Percentiles rank a stretch among this genome's conserved stretches.
Conservation (phyloP, 2,329 filamentous ascomycete genomes). For the Cyphellophora attinorum region DNA sequence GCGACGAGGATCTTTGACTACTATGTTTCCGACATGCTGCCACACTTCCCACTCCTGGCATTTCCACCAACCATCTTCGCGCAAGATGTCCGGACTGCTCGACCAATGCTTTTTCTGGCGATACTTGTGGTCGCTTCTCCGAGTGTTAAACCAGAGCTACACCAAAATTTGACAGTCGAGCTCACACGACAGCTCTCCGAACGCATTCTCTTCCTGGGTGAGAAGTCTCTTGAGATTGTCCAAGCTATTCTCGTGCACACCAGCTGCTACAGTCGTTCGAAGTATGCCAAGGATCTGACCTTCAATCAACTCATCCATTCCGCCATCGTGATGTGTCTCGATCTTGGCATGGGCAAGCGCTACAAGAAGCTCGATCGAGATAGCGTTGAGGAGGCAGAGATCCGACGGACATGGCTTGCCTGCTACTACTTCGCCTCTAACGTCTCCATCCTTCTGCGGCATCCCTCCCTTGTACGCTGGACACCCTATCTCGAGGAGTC, state of each 20-base stretch:
- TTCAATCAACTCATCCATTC: conserved; percentile 81
- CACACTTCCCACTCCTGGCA: conserved; percentile 48
- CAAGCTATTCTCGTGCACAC: conserved; percentile 65
- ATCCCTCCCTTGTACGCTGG: conserved; percentile 50
- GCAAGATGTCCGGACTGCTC: conserved; percentile 43
- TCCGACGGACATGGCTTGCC: conserved; percentile 48
- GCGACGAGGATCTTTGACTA: conserved; percentile 46
- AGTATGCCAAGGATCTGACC: conserved; percentile 74
- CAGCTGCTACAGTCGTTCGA: conserved; percentile 80
- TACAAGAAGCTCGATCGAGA: conserved; percentile 26
- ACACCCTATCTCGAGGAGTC: conserved; percentile 55
- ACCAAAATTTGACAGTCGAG: conserved; percentile 55
- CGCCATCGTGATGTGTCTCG: conserved; percentile 70
- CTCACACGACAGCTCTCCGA: conserved; percentile 65
- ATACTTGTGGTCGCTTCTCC: conserved; percentile 46
- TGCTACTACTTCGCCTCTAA: conserved; percentile 48
- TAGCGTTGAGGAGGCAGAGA: conserved; percentile 38
- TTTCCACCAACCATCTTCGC: conserved; percentile 45
- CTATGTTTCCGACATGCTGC: conserved; percentile 45
- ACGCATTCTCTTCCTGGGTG: conserved; percentile 61
- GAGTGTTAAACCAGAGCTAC: conserved; percentile 40
- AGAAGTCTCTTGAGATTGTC: conserved; percentile 73
- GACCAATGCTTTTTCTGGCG: conserved; percentile 51
- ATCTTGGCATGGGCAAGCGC: conserved; percentile 63
- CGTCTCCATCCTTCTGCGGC: conserved; percentile 47